phyloP scores from a whole-genome alignment of 1,139 yeast genomes.

The Diutina ranongensis region DNA sequence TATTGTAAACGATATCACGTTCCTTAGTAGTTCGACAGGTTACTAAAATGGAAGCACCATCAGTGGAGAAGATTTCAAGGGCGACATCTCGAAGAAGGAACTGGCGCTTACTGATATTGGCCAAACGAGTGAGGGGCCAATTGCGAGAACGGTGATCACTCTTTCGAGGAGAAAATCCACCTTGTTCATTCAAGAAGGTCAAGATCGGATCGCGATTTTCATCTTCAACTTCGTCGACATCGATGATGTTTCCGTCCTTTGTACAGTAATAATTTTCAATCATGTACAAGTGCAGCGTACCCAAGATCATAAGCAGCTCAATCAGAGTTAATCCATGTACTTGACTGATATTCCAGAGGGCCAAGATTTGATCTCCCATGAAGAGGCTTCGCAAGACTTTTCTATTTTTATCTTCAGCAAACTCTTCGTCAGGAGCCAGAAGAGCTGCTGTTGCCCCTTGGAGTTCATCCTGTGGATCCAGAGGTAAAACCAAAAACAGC shows the following conservation, averaged over 20 bases:
- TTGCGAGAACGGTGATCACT: conserved; percentile 31
- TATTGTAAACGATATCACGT: conserved; percentile 45
- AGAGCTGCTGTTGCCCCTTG: background rate
- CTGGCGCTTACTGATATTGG: conserved; percentile 59
- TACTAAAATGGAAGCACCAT: conserved; percentile 56
- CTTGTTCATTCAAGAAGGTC: conserved; percentile 32
- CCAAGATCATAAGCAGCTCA: conserved; percentile 65
- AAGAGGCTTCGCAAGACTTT: conserved; percentile 57
- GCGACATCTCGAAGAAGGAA: conserved; percentile 71
- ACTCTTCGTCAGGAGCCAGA: conserved; percentile 12
- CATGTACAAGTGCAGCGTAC: conserved; percentile 50
- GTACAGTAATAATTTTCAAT: conserved; percentile 59
- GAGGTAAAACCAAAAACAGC: background rate
- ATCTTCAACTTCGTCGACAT: conserved; percentile 53
- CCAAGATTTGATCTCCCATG: conserved; percentile 58
- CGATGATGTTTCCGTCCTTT: conserved; percentile 50
- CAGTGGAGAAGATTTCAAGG: conserved; percentile 59
- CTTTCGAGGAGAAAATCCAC: conserved; percentile 5
- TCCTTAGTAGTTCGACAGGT: conserved; percentile 41
- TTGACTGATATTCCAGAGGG: conserved; percentile 66
- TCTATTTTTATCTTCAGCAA: conserved; percentile 58
- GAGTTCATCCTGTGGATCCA: conserved; percentile 12
- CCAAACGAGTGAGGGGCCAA: conserved; percentile 47
- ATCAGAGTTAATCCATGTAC: conserved; percentile 61
- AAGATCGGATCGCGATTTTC: conserved; percentile 56